Percentiles rank a stretch among this genome's conserved stretches.
Evolutionary conservation across 371 early-diverging fungal genomes (phyloP).

Genomic region (Mucor sp.): DNA sequence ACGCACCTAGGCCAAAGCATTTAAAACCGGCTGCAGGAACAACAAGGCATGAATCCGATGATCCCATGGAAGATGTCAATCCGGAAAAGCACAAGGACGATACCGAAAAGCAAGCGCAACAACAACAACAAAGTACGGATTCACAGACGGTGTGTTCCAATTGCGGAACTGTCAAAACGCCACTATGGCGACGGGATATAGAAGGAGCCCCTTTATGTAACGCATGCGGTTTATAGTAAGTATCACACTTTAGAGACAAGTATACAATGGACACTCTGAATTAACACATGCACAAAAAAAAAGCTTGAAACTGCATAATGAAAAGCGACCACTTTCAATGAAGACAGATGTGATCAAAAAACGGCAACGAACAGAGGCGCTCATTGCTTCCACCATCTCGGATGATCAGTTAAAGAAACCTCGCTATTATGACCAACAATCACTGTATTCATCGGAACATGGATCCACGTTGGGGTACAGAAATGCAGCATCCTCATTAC

Average conservation of each 20-base stretch:
- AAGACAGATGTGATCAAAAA: constrained; percentile 86
- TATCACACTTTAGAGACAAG: neutral
- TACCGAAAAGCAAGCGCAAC: neutral
- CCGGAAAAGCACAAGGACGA: neutral
- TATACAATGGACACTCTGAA: neutral
- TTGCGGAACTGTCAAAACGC: constrained; percentile 88
- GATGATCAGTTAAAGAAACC: constrained; percentile 18
- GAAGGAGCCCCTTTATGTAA: constrained; percentile 89
- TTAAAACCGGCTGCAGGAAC: constrained; percentile 19
- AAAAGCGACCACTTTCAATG: constrained; percentile 78
- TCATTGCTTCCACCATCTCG: neutral
- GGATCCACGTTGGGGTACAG: constrained; percentile 4
- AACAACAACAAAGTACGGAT: neutral
- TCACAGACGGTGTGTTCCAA: constrained; percentile 71
- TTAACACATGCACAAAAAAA: neutral
- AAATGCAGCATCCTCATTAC: constrained; percentile 14
- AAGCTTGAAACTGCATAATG: constrained; percentile 81
- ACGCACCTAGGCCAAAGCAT: constrained; percentile 63
- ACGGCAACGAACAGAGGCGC: constrained; percentile 70
- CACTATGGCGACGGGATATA: constrained; percentile 93
- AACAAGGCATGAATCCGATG: neutral
- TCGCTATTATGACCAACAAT: constrained; percentile 19
- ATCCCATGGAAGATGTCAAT: neutral
- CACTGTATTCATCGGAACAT: neutral
- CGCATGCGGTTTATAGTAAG: constrained; percentile 95